A percentile compares a stretch with the other conserved stretches of the same genome.
Conservation (phyloP, 768 basidiomycete species). For the Obba rivulosa region DNA sequence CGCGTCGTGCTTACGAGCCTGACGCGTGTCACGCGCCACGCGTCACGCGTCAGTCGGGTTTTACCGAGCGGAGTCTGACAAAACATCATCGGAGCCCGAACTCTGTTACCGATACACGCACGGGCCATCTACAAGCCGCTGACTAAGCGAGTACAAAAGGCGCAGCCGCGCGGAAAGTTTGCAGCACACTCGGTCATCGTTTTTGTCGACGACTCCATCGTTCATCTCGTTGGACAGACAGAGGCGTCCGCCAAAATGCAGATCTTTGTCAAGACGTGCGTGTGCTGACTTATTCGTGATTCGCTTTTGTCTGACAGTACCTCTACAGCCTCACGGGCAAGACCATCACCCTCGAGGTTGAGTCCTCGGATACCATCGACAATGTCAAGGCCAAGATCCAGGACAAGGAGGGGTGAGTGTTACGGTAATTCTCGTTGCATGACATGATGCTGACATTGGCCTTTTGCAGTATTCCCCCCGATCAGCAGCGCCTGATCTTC, state of each 20-base stretch:
- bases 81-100: slow-evolving; percentile 14
- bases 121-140: slow-evolving; percentile 36
- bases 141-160: slow-evolving; percentile 16
- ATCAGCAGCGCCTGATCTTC: slow-evolving; percentile 98
- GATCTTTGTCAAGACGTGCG: slow-evolving; percentile 97
- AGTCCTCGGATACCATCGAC: slow-evolving; percentile 96
- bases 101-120: slow-evolving; percentile 30
- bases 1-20: slow-evolving; percentile 11
- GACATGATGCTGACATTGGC: slow-evolving; percentile 1
- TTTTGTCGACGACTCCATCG: slow-evolving; percentile 94
- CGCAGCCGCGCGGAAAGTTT: slow-evolving; percentile 11
- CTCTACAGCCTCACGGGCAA: slow-evolving; percentile 86
- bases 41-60: slow-evolving; percentile 14
- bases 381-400: slow-evolving; percentile 98
- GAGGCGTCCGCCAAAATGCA: slow-evolving; percentile 81
- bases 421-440: not conserved
- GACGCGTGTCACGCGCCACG: slow-evolving; percentile 17
- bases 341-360: slow-evolving; percentile 97
- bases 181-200: slow-evolving; percentile 44
- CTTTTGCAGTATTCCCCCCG: slow-evolving; percentile 70
- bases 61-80: slow-evolving; percentile 3
- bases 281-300: slow-evolving; percentile 11
- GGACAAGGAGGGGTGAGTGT: slow-evolving; percentile 87
- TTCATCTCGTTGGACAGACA: slow-evolving; percentile 86
- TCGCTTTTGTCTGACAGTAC: slow-evolving; percentile 9